Evolutionary conservation across 495 filamentous ascomycete genomes (phyloP), one percentile per base, ranked within the genome.

Genomic region (Hypoxylon rickii): DNA sequence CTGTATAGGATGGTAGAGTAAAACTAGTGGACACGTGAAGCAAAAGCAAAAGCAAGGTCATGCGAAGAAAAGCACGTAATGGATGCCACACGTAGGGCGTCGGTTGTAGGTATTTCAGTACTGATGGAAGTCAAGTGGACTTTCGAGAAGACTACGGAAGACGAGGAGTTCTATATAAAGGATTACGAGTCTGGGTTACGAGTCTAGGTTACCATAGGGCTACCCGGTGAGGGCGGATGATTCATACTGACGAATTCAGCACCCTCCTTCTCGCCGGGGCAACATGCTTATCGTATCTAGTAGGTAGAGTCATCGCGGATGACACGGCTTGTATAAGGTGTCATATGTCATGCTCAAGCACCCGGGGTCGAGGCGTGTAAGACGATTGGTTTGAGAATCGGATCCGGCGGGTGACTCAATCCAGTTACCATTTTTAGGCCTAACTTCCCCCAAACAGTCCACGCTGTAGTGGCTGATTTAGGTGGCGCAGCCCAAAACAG

Each of bases 381-480:
- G 52, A 62, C 17, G 58, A 62, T 62, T 62, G 58, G 58, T 18
- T 43, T 21, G 43, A 52, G 40, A 3, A 16, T 17, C 29, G 18
- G 24, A 12, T 33, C 42, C 39, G 24, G 48, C 58, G 59, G 58
- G 53, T 63, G 53, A 63, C 53, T 41, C 22, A 48, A 52, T 45
- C 53, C 44, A 39, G 16, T 53, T 46, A 53, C 21, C 51, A 7
- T 34, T 26, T 41, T 42, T 34, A n/a, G n/a, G n/a, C n/a, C n/a
- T n/a, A n/a, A n/a, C n/a, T n/a, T n/a, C n/a, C n/a, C 13, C 44
- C 37, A 11, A 47, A 31, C 6, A 16, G 44, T 20, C n/a, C 19
- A 24, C 13, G 39, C 41, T 20, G 24, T 41, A 15, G 21, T 5
- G 4, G 13, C n/a, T 17, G 34, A 17, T 6, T 38, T 51, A 12